These are phyloP conservation scores for Podaxis rugospora DNA, from an alignment of 768 basidiomycete genomes.

Conservation along the genomic window DNA sequence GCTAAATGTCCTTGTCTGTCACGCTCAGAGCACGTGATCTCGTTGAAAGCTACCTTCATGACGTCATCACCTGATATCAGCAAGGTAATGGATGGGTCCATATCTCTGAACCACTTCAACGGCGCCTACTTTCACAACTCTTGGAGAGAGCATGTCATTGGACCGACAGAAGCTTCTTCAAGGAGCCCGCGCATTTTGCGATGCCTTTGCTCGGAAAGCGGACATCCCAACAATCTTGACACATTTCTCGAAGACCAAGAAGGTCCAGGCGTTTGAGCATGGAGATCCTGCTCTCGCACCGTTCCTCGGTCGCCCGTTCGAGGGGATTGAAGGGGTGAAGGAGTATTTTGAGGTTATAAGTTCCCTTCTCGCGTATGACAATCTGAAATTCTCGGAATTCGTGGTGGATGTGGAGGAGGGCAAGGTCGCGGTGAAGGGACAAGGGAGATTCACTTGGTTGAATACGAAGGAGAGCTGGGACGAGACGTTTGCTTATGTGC, in stretches of 20 bases:
- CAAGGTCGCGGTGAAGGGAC: constrained; percentile 53
- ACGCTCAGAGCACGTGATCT: too few relatives aligned
- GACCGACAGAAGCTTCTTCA: constrained; percentile 32
- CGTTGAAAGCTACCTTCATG: not conserved
- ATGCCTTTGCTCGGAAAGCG: constrained; percentile 44
- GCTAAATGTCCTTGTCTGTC: too few relatives aligned
- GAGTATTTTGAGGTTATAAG: constrained; percentile 47
- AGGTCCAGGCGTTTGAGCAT: constrained; percentile 47
- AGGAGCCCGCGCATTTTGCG: constrained; percentile 46
- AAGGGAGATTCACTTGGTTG: constrained; percentile 53
- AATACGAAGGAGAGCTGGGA: constrained; percentile 52
- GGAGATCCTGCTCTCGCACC: constrained; percentile 51
- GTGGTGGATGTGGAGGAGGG: constrained; percentile 44
- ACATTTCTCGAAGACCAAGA: constrained; percentile 44
- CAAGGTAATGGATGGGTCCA: not conserved
- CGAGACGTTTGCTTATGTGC: constrained; percentile 54
- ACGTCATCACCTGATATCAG: not conserved
- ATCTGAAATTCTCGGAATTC: constrained; percentile 52
- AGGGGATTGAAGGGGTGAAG: constrained; percentile 36
- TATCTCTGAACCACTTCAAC: not conserved
- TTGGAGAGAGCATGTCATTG: constrained; percentile 14
- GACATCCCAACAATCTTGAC: constrained; percentile 38
- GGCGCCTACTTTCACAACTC: not conserved
- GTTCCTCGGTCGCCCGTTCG: constrained; percentile 53
- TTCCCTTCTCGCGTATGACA: constrained; percentile 42